Conservation (phyloP, 169 alveolate genomes). For the Plasmodium inui region DNA sequence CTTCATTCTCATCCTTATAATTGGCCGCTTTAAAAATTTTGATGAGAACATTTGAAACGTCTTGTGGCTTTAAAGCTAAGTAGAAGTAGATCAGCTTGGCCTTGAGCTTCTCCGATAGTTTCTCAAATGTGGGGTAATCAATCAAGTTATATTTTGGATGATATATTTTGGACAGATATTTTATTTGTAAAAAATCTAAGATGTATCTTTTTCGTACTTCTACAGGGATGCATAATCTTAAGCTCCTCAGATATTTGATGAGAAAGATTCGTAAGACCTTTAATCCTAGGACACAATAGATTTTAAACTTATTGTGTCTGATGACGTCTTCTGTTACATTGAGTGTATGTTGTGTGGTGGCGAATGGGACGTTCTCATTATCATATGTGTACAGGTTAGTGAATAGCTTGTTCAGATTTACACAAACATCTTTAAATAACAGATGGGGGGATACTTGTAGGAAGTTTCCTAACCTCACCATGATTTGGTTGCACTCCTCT, state of each 20-base stretch:
- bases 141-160: constrained; percentile 72
- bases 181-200: constrained; percentile 75
- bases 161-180: constrained; percentile 70
- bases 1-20: constrained; percentile 81
- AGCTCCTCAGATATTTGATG: constrained; percentile 63
- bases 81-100: constrained; percentile 79
- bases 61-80: constrained; percentile 80
- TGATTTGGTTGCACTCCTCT: constrained; percentile 67
- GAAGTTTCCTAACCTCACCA: constrained; percentile 59
- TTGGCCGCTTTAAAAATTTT: constrained; percentile 80
- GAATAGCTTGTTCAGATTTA: constrained; percentile 43
- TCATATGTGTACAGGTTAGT: constrained; percentile 67
- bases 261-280: constrained; percentile 28
- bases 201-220: constrained; percentile 80
- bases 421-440: constrained; percentile 66
- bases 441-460: constrained; percentile 58
- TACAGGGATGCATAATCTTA: constrained; percentile 78
- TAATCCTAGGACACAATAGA: constrained; percentile 61
- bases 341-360: constrained; percentile 50
- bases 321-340: constrained; percentile 36
- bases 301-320: constrained; percentile 62
- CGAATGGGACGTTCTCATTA: constrained; percentile 47
- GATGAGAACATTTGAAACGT: constrained; percentile 79
- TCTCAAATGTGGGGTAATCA: constrained; percentile 25
- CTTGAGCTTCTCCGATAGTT: constrained; percentile 74